Conservation (phyloP, 2,329 filamentous ascomycete genomes). For the Penicillium sp. region DNA sequence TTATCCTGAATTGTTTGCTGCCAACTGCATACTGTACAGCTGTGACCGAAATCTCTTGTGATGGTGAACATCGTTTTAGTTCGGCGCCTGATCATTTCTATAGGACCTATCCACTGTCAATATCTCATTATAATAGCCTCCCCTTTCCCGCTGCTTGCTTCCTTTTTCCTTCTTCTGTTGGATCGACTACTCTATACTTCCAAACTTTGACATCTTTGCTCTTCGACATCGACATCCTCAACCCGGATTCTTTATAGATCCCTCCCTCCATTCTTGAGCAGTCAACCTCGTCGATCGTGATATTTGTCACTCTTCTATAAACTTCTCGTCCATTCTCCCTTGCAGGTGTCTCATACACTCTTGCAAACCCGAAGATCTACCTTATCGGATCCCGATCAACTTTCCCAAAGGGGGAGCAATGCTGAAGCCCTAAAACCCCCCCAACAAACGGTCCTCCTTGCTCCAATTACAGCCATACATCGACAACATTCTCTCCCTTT, state of each 20-base stretch:
- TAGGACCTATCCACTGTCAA: constrained; percentile 36
- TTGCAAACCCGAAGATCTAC: constrained; percentile 15
- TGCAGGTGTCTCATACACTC: constrained; percentile 26
- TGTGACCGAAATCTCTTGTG: constrained; percentile 35
- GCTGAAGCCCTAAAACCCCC: constrained; percentile 27
- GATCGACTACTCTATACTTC: constrained; percentile 12
- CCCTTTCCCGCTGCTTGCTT: constrained; percentile 25
- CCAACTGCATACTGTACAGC: constrained; percentile 39
- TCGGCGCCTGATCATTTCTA: constrained; percentile 35
- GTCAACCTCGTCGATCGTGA: constrained; percentile 5
- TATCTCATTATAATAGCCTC: constrained; percentile 28
- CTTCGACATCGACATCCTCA: background rate
- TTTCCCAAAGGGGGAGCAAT: constrained; percentile 30
- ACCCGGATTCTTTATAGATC: constrained; percentile 27
- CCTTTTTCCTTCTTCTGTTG: constrained; percentile 13
- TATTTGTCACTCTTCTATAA: background rate
- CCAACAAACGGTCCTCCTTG: constrained; percentile 21
- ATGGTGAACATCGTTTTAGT: constrained; percentile 33
- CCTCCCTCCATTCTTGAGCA: constrained; percentile 22
- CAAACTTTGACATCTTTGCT: constrained; percentile 7
- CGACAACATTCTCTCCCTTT: constrained; percentile 35
- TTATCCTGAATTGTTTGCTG: constrained; percentile 38
- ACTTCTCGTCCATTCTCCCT: constrained; percentile 15
- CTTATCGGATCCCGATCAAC: constrained; percentile 20
- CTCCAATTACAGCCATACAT: constrained; percentile 26